Evolutionary conservation across 495 filamentous ascomycete genomes (phyloP).

Genomic region (Tuber aestivum): DNA sequence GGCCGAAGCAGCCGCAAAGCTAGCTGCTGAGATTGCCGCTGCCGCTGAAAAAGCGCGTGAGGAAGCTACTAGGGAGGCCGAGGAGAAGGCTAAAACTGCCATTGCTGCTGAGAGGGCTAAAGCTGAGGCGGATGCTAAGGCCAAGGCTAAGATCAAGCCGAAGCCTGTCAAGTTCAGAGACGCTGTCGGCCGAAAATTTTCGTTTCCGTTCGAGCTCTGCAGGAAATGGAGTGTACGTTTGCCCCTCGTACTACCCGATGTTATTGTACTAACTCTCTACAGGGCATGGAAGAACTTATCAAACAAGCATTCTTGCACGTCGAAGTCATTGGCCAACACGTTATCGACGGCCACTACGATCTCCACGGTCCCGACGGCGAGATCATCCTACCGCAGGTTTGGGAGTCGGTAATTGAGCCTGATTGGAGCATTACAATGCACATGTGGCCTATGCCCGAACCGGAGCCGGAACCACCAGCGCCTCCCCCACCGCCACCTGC

Average conservation of each 20-base stretch:
- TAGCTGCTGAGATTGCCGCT: slow-evolving; percentile 29
- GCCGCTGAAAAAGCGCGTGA: slow-evolving; percentile 27
- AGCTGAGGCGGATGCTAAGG: slow-evolving; percentile 52
- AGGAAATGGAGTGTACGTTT: slow-evolving; percentile 57
- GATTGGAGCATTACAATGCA: slow-evolving; percentile 86
- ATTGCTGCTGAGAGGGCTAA: slow-evolving; percentile 45
- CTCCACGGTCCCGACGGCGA: slow-evolving; percentile 48
- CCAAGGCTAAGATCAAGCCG: slow-evolving; percentile 46
- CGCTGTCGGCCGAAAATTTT: slow-evolving; percentile 59
- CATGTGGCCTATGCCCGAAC: slow-evolving; percentile 79
- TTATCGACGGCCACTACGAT: slow-evolving; percentile 50
- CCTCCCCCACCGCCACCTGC: slow-evolving; percentile 32
- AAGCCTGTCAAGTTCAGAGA: slow-evolving; percentile 61
- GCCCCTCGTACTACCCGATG: slow-evolving; percentile 1
- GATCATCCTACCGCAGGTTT: slow-evolving; percentile 51
- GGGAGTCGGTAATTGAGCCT: slow-evolving; percentile 52
- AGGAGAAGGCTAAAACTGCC: slow-evolving; percentile 46
- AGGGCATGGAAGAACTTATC: slow-evolving; percentile 55
- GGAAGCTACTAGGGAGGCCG: slow-evolving; percentile 41
- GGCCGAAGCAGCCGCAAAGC: slow-evolving; percentile 21
- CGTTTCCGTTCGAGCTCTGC: slow-evolving; percentile 61
- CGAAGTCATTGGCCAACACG: slow-evolving; percentile 48
- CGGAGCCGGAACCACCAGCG: slow-evolving; percentile 33
- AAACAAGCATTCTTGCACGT: slow-evolving; percentile 50
- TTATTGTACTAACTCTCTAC: slow-evolving; percentile 16